Base-by-base conservation (phyloP, 768 basidiomycete species). In the Xerocomellus chrysenteron region DNA sequence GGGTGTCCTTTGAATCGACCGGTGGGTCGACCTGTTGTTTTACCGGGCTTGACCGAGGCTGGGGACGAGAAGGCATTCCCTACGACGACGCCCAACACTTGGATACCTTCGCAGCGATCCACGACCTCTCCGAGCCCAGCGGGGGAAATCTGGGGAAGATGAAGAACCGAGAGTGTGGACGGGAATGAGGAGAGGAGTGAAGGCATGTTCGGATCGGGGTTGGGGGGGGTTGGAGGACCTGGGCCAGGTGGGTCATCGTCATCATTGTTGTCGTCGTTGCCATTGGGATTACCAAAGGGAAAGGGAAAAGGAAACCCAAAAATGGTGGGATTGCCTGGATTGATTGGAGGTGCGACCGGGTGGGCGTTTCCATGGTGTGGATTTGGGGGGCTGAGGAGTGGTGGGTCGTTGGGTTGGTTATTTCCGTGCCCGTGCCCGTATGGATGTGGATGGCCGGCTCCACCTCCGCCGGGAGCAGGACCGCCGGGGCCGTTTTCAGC, bases 111-210 rank as follows among this genome's bases (percentile, higher is more conserved):
- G 21, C 67, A 68, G 17, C 48, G 66, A 13, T 61, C 67, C 1
- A 68, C 21, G 16, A 68, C 26, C 17, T 68, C 66, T 28, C 19
- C 51, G 56, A 67, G 67, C 14, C 47, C 64, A 10, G 57, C 19
- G 3, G 61, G 67, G 28, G 64, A 56, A 21, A 68, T 39, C 42
- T 61, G 55, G n/a, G 67, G 68, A 24, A 68, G 59, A 47, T 62
- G 58, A 14, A 68, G 62, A 4, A 45, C 41, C 3, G 57, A 57
- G 77, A 79, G 16, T 69, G 81, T 47, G 62, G 54, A 42, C 76
- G 68, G 17, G 59, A 70, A 8, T 68, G 73, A 37, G 67, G 67
- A 11, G 69, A 74, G 2, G 60, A 66, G 63, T 59, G 71, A 41
- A 76, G 63, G 58, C 5, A 14, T 19, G 44, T n/a, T 47, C 0